Evolutionary conservation across 768 basidiomycete species (phyloP).

Genomic region (Mrakia gelida): DNA sequence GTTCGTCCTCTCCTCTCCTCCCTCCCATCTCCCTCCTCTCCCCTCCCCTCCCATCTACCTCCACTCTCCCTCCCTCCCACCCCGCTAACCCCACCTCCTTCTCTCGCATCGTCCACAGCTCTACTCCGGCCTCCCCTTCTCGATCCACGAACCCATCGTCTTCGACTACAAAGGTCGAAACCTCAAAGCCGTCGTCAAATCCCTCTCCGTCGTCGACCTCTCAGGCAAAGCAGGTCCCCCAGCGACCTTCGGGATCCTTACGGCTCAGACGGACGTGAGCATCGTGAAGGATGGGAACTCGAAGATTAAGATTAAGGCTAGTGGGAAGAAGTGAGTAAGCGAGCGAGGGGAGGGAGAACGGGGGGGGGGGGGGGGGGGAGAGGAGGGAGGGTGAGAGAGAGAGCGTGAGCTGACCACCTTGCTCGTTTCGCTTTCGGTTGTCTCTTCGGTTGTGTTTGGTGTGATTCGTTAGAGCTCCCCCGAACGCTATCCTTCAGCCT

Average conservation of each 20-base stretch:
- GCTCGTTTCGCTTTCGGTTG: too few species aligned
- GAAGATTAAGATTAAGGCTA: conserved; percentile 83
- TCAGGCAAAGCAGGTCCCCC: conserved; percentile 40
- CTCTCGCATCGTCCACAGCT: conserved; percentile 47
- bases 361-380: too few species aligned
- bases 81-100: background rate
- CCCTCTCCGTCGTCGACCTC: conserved; percentile 59
- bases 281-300: conserved; percentile 79
- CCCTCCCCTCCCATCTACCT: background rate
- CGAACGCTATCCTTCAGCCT: conserved; percentile 91
- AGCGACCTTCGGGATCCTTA: conserved; percentile 64
- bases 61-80: background rate
- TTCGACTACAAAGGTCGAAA: conserved; percentile 87
- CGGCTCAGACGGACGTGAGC: conserved; percentile 87
- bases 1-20: conserved; percentile 36
- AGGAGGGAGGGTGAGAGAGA: background rate
- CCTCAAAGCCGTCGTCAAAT: conserved; percentile 65
- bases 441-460: background rate
- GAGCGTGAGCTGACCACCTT: background rate
- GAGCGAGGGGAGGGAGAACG: background rate
- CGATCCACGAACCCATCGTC: conserved; percentile 63
- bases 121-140: conserved; percentile 67
- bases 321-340: conserved; percentile 69
- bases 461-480: conserved; percentile 62
- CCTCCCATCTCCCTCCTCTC: background rate